phyloP scores from a whole-genome alignment of 176 grass and related monocot genomes.

The Hordeum vulgare region DNA sequence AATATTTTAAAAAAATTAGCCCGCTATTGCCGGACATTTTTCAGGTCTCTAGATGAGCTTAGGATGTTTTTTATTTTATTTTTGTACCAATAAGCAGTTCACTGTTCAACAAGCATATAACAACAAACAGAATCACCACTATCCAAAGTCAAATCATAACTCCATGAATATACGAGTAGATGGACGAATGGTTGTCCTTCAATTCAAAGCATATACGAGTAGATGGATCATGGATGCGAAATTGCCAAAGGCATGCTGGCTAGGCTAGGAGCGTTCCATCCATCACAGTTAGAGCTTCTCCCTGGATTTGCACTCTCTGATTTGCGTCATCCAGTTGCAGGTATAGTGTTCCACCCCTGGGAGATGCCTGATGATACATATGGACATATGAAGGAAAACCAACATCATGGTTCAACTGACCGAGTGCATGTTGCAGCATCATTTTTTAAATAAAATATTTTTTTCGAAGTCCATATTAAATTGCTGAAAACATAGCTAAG shows the following conservation, averaged over 20 bases:
- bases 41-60: too few relatives aligned
- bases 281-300: conserved; percentile 74
- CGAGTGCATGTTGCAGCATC: background rate
- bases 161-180: background rate
- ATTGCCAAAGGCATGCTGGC: background rate
- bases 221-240: background rate
- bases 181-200: background rate
- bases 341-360: conserved; percentile 53
- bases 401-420: background rate
- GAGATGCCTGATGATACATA: conserved; percentile 39
- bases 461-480: background rate
- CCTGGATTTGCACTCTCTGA: conserved; percentile 51
- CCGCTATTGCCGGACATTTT: too few relatives aligned
- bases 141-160: background rate
- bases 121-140: background rate
- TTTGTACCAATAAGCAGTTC: background rate
- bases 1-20: too few relatives aligned
- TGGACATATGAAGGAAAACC: background rate
- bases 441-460: background rate
- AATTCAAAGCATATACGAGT: background rate
- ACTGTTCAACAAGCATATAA: background rate
- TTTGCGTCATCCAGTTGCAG: conserved; percentile 42
- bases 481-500: background rate
- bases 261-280: conserved; percentile 39
- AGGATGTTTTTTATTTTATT: too few relatives aligned